Conservation (phyloP, 805 yeast genomes). For the Lachancea sp. region DNA sequence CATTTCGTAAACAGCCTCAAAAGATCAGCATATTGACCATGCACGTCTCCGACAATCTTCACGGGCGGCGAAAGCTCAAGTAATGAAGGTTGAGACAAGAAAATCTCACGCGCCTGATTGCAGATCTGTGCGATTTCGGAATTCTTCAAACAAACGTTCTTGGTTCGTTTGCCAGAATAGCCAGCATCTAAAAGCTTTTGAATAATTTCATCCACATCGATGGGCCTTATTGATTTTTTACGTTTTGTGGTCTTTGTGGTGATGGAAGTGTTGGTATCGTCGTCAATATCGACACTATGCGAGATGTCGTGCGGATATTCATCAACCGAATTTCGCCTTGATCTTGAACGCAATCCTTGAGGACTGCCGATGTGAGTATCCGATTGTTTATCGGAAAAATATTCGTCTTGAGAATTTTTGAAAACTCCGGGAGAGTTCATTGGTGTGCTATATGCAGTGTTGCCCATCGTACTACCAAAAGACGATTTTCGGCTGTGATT, state of each 20-base stretch:
- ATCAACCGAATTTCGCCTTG: conserved; percentile 12
- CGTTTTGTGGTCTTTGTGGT: conserved; percentile 12
- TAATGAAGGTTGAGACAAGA: conserved; percentile 82
- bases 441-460: conserved; percentile 30
- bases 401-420: conserved; percentile 15
- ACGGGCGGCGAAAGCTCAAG: conserved; percentile 80
- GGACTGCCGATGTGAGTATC: neutral
- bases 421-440: conserved; percentile 28
- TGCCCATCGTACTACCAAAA: conserved; percentile 20
- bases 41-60: conserved; percentile 87
- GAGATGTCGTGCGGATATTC: conserved; percentile 21
- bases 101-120: conserved; percentile 80
- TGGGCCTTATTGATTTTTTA: conserved; percentile 27
- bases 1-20: conserved; percentile 88
- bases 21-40: conserved; percentile 91
- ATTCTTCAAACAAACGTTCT: conserved; percentile 79
- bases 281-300: conserved; percentile 13
- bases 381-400: conserved; percentile 13
- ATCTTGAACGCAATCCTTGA: neutral
- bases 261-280: conserved; percentile 21
- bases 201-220: conserved; percentile 79
- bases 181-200: conserved; percentile 93
- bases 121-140: conserved; percentile 86
- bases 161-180: conserved; percentile 88
- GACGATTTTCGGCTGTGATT: conserved; percentile 30